Percentiles rank a stretch among this genome's conserved stretches.
Conservation (phyloP, 1,284 basidiomycete species). For the Coniferiporia weirii region DNA sequence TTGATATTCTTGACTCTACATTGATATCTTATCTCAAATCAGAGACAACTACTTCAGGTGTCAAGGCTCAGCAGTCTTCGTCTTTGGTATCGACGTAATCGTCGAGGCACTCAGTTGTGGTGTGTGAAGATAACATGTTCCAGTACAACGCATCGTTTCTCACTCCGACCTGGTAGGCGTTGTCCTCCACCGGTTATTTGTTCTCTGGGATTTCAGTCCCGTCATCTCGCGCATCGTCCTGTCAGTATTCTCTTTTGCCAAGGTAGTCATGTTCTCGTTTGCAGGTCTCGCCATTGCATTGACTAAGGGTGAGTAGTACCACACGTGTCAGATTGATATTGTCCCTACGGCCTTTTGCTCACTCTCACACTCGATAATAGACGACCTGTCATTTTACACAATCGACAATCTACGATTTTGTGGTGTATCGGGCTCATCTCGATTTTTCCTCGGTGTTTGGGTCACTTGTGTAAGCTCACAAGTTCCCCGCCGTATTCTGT, state of each 20-base stretch:
- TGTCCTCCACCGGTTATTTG: conserved; percentile 11
- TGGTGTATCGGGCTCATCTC: conserved; percentile 1
- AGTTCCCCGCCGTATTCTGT: neutral
- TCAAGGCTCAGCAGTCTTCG: no score
- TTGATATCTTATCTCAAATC: no score
- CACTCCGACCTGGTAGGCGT: neutral
- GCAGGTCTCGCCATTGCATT: neutral
- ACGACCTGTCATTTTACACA: neutral
- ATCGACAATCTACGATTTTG: conserved; percentile 1
- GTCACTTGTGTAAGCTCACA: conserved; percentile 8
- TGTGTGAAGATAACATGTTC: neutral
- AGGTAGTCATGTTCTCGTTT: conserved; percentile 11
- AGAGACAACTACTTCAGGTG: no score
- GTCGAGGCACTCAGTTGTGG: no score
- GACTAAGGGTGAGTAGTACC: conserved; percentile 6
- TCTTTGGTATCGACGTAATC: no score
- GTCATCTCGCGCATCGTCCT: conserved; percentile 1
- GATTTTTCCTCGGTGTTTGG: conserved; percentile 10
- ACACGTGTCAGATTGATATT: no score
- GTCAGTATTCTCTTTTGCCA: conserved; percentile 1
- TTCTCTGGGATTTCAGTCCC: conserved; percentile 4
- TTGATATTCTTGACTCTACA: no score
- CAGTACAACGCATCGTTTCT: neutral
- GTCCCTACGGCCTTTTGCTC: neutral
- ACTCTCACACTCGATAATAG: neutral